Percentiles rank a stretch among this genome's conserved stretches.
phyloP scores from a whole-genome alignment of 306 rosid species.

The Gastrolobium villosum region DNA sequence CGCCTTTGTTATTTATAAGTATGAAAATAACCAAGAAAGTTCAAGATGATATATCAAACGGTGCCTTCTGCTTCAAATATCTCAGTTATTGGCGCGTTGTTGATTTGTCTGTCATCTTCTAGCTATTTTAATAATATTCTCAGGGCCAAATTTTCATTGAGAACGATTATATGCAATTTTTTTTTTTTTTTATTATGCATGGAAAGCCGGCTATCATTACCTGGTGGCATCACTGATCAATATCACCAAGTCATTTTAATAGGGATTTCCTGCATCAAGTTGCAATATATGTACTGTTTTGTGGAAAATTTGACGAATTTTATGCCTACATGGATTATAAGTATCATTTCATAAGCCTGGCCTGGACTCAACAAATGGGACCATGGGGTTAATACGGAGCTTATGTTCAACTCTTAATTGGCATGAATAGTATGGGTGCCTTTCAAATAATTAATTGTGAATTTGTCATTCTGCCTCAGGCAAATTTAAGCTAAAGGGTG shows the following conservation, averaged over 20 bases:
- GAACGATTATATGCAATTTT: background rate
- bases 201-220: background rate
- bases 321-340: background rate
- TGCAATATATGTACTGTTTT: background rate
- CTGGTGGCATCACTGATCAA: background rate
- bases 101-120: too few species aligned
- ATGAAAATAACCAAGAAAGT: background rate
- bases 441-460: constrained; percentile 19
- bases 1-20: background rate
- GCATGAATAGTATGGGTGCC: constrained; percentile 10
- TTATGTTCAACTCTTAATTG: background rate
- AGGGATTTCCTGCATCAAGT: background rate
- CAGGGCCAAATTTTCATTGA: background rate
- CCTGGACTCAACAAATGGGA: background rate
- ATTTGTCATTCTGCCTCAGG: constrained; percentile 57
- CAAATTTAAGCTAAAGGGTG: constrained; percentile 52
- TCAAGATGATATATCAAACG: background rate
- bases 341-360: constrained; percentile 7
- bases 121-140: too few species aligned
- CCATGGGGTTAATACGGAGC: background rate
- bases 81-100: too few species aligned
- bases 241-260: background rate
- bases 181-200: too few species aligned
- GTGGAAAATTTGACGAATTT: background rate
- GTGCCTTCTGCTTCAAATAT: too few species aligned